Conservation (phyloP, 768 basidiomycete genomes). For the Leccinum uliginosum region DNA sequence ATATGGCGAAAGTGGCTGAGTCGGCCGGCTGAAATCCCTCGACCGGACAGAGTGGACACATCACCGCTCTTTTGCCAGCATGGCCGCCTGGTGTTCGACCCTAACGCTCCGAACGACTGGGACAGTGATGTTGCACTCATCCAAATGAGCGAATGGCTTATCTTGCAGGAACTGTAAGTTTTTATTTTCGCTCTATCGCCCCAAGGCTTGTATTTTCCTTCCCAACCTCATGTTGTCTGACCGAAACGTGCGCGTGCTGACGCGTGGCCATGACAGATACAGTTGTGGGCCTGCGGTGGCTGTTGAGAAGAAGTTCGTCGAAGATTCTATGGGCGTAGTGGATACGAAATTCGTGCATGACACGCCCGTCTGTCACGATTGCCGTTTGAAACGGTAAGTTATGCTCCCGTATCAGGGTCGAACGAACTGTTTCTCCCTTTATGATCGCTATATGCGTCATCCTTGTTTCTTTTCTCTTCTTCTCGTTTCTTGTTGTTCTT, state of each 20-base stretch:
- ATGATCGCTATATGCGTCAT: constrained; percentile 1
- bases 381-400: constrained; percentile 54
- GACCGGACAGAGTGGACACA: constrained; percentile 65
- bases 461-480: neutral
- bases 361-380: constrained; percentile 54
- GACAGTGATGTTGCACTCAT: constrained; percentile 55
- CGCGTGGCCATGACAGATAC: constrained; percentile 42
- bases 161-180: constrained; percentile 54
- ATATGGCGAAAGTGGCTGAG: constrained; percentile 69
- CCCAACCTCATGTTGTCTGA: constrained; percentile 5
- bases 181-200: constrained; percentile 5
- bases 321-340: constrained; percentile 27
- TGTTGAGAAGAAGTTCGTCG: constrained; percentile 35
- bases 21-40: constrained; percentile 47
- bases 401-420: constrained; percentile 9
- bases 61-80: constrained; percentile 65
- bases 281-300: constrained; percentile 50
- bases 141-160: constrained; percentile 60
- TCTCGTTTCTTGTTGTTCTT: neutral
- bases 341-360: constrained; percentile 42
- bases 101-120: constrained; percentile 55
- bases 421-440: neutral
- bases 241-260: constrained; percentile 14
- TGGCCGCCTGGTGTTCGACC: constrained; percentile 58
- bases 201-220: neutral